Evolutionary conservation across 179 eudicot genomes (phyloP), one percentile per base, ranked within the genome.

Genomic region (Beta lomatogona): DNA sequence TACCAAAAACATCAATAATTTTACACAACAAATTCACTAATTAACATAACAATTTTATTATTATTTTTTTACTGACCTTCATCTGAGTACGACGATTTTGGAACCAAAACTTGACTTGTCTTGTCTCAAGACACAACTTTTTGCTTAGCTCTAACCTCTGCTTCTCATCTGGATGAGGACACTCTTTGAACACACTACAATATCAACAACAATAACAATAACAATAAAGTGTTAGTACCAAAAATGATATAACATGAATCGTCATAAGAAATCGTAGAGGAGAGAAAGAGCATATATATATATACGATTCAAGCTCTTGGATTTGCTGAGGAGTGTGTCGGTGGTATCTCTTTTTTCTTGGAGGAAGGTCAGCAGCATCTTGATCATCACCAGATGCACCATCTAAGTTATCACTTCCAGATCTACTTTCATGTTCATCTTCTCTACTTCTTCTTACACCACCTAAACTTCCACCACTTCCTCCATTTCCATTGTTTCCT

Each of bases 321-420:
- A 94, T 97, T 88, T 97, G 99, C 79, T 97, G 99, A 70, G 99
- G 98, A 0, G 99, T 97, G 86, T 97, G 99, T 75, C 99, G 93
- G 91, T 97, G 99, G 89, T 97, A 97, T 79, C 98, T 77, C 79
- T 94, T 94, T 87, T 90, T 96, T 69, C 90, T 82, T 0, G 95
- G 93, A 7, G 94, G 98, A 45, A 87, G 91, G 71, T 89, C 95
- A 78, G 92, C 79, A 54, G 82, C 91, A 54, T 94, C 99, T n/a
- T 85, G 92, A 81, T 96, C 99, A 83, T 96, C 99, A 48, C 98
- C 99, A 13, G 98, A 96, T 11, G 85, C 97, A 68, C 92, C 96
- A 6, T 96, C 99, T 89, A 94, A 85, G 80, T 96, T 89, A 76
- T 90, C 98, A 83, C 97, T 92, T 0, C 93, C 99, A 87, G 98